Evolutionary conservation across 371 early-diverging fungal species (phyloP).

Genomic region (Apophysomyces elegans): DNA sequence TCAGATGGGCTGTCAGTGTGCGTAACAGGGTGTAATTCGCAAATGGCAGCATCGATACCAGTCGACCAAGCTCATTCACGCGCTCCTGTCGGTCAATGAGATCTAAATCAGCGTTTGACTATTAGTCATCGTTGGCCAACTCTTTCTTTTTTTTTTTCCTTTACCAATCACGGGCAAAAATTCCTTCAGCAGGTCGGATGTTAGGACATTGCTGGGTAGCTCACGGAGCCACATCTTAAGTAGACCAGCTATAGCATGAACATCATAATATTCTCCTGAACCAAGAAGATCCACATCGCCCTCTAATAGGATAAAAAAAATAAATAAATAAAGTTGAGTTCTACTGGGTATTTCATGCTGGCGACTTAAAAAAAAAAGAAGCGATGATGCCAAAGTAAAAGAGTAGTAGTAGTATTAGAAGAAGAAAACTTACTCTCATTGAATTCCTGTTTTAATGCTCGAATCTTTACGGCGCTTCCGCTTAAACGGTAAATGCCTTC

Average conservation of each 20-base stretch:
- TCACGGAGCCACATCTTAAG: conserved; percentile 93
- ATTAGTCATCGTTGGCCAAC: background rate
- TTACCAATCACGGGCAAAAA: conserved; percentile 78
- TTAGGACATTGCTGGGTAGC: conserved; percentile 85
- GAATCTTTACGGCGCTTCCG: conserved; percentile 77
- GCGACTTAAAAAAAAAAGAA: background rate
- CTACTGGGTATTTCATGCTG: too few relatives aligned
- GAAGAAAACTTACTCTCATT: conserved; percentile 53
- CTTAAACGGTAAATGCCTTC: conserved; percentile 96
- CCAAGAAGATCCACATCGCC: conserved; percentile 49
- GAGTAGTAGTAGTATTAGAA: too few relatives aligned
- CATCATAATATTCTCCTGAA: conserved; percentile 72
- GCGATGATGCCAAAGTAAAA: background rate
- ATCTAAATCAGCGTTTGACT: conserved; percentile 34
- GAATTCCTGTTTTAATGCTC: conserved; percentile 77
- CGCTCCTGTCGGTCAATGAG: conserved; percentile 57
- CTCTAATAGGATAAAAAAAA: conserved; percentile 14
- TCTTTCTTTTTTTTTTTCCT: background rate
- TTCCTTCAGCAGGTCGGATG: conserved; percentile 74
- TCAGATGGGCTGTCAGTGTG: conserved; percentile 62
- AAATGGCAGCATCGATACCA: conserved; percentile 58
- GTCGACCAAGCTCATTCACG: conserved; percentile 51
- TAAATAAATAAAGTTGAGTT: too few relatives aligned
- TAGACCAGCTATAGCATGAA: conserved; percentile 91
- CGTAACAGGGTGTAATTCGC: conserved; percentile 64